These are phyloP conservation scores for Scutellaria galericulata DNA, from an alignment of 257 asterid genomes.

Conservation along the genomic window DNA sequence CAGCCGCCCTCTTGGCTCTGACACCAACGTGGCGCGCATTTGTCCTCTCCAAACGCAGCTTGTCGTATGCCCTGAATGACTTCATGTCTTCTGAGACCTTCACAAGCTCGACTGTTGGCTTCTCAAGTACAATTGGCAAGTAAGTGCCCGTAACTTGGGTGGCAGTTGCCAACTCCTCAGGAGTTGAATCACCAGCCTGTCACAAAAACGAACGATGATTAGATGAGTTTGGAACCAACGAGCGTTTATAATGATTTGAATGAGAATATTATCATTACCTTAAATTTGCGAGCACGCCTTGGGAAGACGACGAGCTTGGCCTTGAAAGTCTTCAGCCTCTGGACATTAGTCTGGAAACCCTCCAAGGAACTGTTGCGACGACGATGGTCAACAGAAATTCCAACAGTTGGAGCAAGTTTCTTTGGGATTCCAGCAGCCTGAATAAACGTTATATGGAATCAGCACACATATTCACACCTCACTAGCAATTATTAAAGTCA, in stretches of 20 bases:
- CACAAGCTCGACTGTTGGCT: slow-evolving; percentile 68
- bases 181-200: slow-evolving; percentile 78
- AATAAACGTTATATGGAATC: background rate
- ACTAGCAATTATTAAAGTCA: background rate
- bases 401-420: slow-evolving; percentile 67
- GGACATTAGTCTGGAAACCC: slow-evolving; percentile 74
- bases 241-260: too few species aligned
- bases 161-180: slow-evolving; percentile 75
- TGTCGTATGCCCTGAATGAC: slow-evolving; percentile 74
- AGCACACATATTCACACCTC: background rate
- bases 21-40: slow-evolving; percentile 74
- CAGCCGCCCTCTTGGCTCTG: slow-evolving; percentile 90
- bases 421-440: slow-evolving; percentile 70
- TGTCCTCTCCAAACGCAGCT: slow-evolving; percentile 73
- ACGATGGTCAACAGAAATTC: slow-evolving; percentile 65
- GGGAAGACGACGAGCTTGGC: slow-evolving; percentile 83
- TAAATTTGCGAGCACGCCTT: slow-evolving; percentile 60
- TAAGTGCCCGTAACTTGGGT: slow-evolving; percentile 71
- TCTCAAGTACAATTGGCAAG: slow-evolving; percentile 71
- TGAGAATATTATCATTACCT: slow-evolving; percentile 36
- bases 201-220: background rate
- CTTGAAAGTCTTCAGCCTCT: slow-evolving; percentile 68
- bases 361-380: slow-evolving; percentile 74
- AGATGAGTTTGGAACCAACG: background rate
- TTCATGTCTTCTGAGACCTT: slow-evolving; percentile 72